Evolutionary conservation across 768 basidiomycete genomes (phyloP).

Genomic region (Boletus rex-veris): DNA sequence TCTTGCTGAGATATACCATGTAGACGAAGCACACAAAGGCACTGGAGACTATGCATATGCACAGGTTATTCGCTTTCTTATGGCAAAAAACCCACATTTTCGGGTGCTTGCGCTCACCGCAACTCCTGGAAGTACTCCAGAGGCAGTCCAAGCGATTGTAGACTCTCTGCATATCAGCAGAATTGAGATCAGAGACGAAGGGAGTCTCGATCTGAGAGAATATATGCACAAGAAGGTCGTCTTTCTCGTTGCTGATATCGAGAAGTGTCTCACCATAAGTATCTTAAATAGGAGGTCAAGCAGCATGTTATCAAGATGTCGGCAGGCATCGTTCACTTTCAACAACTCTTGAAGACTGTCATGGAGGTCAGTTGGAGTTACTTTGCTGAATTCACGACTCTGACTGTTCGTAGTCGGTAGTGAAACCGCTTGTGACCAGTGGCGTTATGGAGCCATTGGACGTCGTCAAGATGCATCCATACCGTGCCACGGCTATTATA

Average conservation of each 20-base stretch:
- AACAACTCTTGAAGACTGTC: conserved; percentile 61
- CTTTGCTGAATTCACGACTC: not conserved
- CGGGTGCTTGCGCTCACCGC: conserved; percentile 92
- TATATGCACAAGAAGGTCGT: conserved; percentile 87
- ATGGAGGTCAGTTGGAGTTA: conserved; percentile 59
- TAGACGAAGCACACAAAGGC: conserved; percentile 94
- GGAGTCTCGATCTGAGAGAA: conserved; percentile 77
- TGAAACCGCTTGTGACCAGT: conserved; percentile 33
- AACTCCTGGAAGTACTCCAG: conserved; percentile 83
- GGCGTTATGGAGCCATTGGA: conserved; percentile 52
- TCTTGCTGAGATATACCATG: conserved; percentile 6
- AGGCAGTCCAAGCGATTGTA: conserved; percentile 87
- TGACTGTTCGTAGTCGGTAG: conserved; percentile 26
- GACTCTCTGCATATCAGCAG: conserved; percentile 91
- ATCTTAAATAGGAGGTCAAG: conserved; percentile 53
- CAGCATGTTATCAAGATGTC: conserved; percentile 77
- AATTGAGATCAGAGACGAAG: conserved; percentile 92
- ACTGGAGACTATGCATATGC: conserved; percentile 93
- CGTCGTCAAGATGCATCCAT: conserved; percentile 66
- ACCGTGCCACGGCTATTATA: conserved; percentile 46
- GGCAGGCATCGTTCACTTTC: conserved; percentile 59
- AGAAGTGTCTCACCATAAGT: not conserved
- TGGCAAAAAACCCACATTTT: conserved; percentile 93
- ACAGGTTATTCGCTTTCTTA: conserved; percentile 81
- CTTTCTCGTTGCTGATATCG: not conserved